Percentiles rank a stretch among this genome's conserved stretches.
Conservation (phyloP, 805 yeast genomes). For the Teunomyces lycoperdinae region DNA sequence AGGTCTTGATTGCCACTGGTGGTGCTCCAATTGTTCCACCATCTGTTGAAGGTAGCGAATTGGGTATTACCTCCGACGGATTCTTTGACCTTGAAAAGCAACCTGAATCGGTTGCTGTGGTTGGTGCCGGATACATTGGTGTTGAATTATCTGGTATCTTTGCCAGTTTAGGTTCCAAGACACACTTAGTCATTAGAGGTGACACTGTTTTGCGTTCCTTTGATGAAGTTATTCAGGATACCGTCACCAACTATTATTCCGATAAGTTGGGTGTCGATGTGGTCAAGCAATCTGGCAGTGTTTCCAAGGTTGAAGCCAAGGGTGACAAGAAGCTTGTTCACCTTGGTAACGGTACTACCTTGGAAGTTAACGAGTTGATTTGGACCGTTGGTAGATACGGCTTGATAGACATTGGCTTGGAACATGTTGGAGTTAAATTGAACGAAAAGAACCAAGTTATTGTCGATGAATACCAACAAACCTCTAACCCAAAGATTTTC, state of each 20-base stretch:
- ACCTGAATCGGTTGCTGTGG: slow-evolving; percentile 90
- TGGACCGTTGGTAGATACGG: slow-evolving; percentile 96
- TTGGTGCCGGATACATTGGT: slow-evolving; percentile 98
- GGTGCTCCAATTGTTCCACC: slow-evolving; percentile 77
- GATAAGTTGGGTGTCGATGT: slow-evolving; percentile 75
- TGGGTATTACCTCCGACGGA: slow-evolving; percentile 86
- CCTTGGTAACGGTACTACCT: slow-evolving; percentile 34
- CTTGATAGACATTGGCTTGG: slow-evolving; percentile 69
- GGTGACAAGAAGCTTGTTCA: slow-evolving; percentile 36
- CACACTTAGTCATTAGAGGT: slow-evolving; percentile 86
- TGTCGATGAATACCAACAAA: slow-evolving; percentile 87
- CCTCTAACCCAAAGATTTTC: slow-evolving; percentile 66
- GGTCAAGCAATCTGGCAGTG: slow-evolving; percentile 59
- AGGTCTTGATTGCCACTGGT: slow-evolving; percentile 88
- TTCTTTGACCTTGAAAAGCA: slow-evolving; percentile 78
- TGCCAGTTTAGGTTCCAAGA: slow-evolving; percentile 80
- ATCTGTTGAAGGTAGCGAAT: slow-evolving; percentile 73
- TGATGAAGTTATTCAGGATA: slow-evolving; percentile 74
- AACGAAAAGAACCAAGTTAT: slow-evolving; percentile 60
- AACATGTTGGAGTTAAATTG: slow-evolving; percentile 66
- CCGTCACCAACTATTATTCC: slow-evolving; percentile 76
- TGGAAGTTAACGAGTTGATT: slow-evolving; percentile 71
- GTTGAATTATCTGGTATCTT: slow-evolving; percentile 94
- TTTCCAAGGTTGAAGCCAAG: slow-evolving; percentile 31
- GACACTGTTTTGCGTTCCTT: slow-evolving; percentile 86